Evolutionary conservation across 2,329 filamentous ascomycete genomes (phyloP).

Genomic region (Hysterium pulicare): DNA sequence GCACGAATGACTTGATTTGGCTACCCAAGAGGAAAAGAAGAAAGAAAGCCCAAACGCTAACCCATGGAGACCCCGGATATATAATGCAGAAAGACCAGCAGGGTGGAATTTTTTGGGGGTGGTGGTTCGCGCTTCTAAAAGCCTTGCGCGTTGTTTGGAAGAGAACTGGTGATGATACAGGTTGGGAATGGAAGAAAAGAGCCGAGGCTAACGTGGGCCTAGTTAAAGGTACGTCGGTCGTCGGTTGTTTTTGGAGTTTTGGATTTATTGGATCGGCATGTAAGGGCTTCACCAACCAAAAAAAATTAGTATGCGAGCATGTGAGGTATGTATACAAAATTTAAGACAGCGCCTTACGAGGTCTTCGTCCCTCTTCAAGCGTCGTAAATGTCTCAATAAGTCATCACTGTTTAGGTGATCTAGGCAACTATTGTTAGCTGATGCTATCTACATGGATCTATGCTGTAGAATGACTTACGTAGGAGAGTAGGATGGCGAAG

Average conservation of each 20-base stretch:
- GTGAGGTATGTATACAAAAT: conserved; percentile 4
- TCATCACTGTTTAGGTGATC: conserved; percentile 34
- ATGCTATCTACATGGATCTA: conserved; percentile 21
- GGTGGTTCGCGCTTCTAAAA: too few species aligned
- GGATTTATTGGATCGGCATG: background rate
- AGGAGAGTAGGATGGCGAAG: conserved; percentile 41
- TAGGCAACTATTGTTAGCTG: conserved; percentile 21
- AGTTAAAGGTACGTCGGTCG: conserved; percentile 33
- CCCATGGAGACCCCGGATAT: too few species aligned
- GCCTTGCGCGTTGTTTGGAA: too few species aligned
- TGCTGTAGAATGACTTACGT: conserved; percentile 39
- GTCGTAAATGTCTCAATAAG: conserved; percentile 6
- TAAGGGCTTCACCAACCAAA: background rate
- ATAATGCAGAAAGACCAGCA: too few species aligned
- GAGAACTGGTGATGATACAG: conserved; percentile 1
- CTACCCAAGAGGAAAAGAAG: too few species aligned
- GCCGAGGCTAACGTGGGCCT: conserved; percentile 30
- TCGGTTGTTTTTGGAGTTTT: background rate
- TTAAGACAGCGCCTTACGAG: conserved; percentile 24
- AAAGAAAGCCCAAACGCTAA: too few species aligned
- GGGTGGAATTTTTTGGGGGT: too few species aligned
- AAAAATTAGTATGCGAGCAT: conserved; percentile 2
- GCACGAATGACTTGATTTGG: too few species aligned
- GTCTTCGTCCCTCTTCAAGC: conserved; percentile 8
- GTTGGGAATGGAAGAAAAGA: background rate